Conservation (phyloP, 2,329 filamentous ascomycete species). For the Stachybotrys chlorohalonatus region DNA sequence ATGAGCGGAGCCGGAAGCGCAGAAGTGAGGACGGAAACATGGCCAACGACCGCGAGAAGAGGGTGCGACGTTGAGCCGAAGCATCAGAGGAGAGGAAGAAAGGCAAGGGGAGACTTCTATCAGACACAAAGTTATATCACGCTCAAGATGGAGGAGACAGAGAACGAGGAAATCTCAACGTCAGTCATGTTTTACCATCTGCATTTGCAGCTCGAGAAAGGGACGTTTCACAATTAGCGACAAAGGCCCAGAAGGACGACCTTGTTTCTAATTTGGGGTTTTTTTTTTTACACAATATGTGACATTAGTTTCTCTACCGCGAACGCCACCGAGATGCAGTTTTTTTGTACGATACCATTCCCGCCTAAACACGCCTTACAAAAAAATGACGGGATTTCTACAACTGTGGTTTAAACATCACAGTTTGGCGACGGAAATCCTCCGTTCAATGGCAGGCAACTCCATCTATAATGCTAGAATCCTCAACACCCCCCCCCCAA, state of each 20-base stretch:
- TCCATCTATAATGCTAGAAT: no score
- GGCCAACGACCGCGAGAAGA: conserved; percentile 42
- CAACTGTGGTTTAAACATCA: no score
- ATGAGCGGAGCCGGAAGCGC: conserved; percentile 28
- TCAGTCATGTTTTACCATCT: neutral
- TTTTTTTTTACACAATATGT: neutral
- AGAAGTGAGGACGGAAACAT: conserved; percentile 40
- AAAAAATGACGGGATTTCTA: no score
- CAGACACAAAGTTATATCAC: no score
- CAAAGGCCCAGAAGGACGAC: neutral
- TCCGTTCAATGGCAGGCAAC: no score
- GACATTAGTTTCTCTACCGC: neutral
- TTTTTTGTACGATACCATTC: no score
- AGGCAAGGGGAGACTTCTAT: neutral
- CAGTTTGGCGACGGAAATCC: no score
- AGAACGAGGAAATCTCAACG: neutral
- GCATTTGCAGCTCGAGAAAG: neutral
- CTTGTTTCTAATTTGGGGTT: neutral
- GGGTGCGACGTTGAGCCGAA: conserved; percentile 34
- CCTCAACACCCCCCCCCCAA: no score
- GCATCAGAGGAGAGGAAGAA: neutral
- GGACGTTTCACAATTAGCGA: neutral
- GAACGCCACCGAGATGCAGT: neutral
- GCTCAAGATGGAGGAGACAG: neutral
- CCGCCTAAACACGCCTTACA: no score